Conservation (phyloP, 805 yeast genomes). For the Saccharomycopsis selenospora region DNA sequence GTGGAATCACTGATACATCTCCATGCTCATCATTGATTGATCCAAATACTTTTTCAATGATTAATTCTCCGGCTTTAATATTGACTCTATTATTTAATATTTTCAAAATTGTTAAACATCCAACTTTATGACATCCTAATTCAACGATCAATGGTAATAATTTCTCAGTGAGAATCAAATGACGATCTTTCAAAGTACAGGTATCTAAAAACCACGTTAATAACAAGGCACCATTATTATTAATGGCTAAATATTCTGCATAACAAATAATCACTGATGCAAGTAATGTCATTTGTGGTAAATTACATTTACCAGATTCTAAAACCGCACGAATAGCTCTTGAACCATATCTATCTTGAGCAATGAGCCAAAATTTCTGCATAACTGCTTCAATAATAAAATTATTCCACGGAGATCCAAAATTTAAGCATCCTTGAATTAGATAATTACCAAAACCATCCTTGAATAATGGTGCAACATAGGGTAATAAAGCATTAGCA, state of each 20-base stretch:
- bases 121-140: conserved; percentile 75
- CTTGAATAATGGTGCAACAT: conserved; percentile 75
- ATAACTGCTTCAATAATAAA: conserved; percentile 81
- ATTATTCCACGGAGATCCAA: conserved; percentile 82
- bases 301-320: conserved; percentile 64
- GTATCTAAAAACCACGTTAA: conserved; percentile 95
- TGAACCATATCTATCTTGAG: conserved; percentile 89
- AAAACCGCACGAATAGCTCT: conserved; percentile 90
- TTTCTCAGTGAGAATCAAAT: conserved; percentile 54
- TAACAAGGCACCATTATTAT: conserved; percentile 81
- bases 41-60: conserved; percentile 64
- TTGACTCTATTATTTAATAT: conserved; percentile 65
- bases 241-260: conserved; percentile 71
- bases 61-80: conserved; percentile 47
- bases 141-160: conserved; percentile 54
- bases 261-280: conserved; percentile 72
- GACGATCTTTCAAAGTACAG: conserved; percentile 57
- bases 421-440: conserved; percentile 86
- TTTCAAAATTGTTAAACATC: conserved; percentile 74
- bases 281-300: conserved; percentile 62
- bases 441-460: conserved; percentile 98
- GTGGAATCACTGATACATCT: conserved; percentile 23
- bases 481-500: conserved; percentile 65
- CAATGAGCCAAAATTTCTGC: conserved; percentile 69
- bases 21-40: conserved; percentile 25